These are phyloP conservation scores for Flaveria floridana DNA, from an alignment of 140 eudicot genomes.

Conservation along the genomic window DNA sequence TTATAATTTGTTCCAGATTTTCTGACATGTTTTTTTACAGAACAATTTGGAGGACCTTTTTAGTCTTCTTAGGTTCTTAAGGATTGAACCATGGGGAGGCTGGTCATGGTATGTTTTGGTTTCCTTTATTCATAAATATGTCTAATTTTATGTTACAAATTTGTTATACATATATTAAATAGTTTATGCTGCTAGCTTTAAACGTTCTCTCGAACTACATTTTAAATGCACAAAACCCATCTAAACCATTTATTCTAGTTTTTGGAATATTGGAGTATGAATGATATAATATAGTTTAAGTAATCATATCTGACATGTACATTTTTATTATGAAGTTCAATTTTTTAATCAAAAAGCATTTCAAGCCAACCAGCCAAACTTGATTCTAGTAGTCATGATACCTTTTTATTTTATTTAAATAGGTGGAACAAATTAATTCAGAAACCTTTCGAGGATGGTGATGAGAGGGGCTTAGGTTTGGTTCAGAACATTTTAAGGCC, in stretches of 20 bases:
- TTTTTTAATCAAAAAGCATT: not conserved
- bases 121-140: not conserved
- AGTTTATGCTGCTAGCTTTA: not conserved
- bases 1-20: not conserved
- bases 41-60: conserved; percentile 89
- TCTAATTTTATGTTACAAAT: not conserved
- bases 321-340: not conserved
- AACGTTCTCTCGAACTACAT: not conserved
- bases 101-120: conserved; percentile 79
- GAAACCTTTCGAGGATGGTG: conserved; percentile 96
- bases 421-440: conserved; percentile 99
- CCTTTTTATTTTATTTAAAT: conserved; percentile 15
- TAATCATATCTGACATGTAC: not conserved
- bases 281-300: not conserved
- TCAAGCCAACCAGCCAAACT: not conserved
- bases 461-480: conserved; percentile 86
- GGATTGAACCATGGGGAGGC: conserved; percentile 97
- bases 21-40: conserved; percentile 52
- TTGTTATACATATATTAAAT: not conserved
- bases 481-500: conserved; percentile 82
- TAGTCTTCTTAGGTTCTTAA: conserved; percentile 90
- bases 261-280: not conserved
- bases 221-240: not conserved
- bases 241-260: not conserved
- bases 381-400: not conserved